phyloP scores from a whole-genome alignment of 805 yeast genomes.

The Myxozyma nipponensis region DNA sequence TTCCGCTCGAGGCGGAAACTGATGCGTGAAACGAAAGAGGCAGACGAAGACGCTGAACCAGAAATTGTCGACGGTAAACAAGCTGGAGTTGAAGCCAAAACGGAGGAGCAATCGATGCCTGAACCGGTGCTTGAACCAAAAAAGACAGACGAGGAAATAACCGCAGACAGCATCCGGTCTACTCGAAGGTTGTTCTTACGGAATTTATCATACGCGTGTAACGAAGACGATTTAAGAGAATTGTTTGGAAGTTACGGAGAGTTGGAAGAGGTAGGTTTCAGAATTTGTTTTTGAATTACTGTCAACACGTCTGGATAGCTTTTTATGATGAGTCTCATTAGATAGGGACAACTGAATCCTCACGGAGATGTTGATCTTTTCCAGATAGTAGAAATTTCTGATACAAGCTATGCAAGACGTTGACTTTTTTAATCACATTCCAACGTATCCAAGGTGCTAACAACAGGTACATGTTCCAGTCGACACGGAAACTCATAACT shows the following conservation, averaged over 20 bases:
- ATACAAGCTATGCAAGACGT: slow-evolving; percentile 1
- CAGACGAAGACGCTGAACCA: neutral
- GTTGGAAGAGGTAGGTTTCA: slow-evolving; percentile 59
- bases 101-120: slow-evolving; percentile 3
- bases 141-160: slow-evolving; percentile 14
- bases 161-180: slow-evolving; percentile 41
- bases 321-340: slow-evolving; percentile 22
- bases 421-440: neutral
- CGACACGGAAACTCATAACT: slow-evolving; percentile 82
- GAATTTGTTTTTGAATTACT: neutral
- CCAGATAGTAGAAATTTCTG: slow-evolving; percentile 28
- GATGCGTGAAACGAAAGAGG: slow-evolving; percentile 7
- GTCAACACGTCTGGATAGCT: neutral
- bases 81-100: slow-evolving; percentile 7
- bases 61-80: neutral
- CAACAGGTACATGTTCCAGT: slow-evolving; percentile 74
- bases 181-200: slow-evolving; percentile 86
- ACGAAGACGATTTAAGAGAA: slow-evolving; percentile 69
- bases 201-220: slow-evolving; percentile 73
- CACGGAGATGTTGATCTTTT: slow-evolving; percentile 27
- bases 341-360: slow-evolving; percentile 33
- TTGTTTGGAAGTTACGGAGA: slow-evolving; percentile 67
- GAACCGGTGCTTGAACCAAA: slow-evolving; percentile 14
- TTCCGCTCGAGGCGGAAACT: slow-evolving; percentile 25
- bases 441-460: neutral